Evolutionary conservation across 768 basidiomycete species (phyloP).

Genomic region (Candolleomyces aberdarensis): DNA sequence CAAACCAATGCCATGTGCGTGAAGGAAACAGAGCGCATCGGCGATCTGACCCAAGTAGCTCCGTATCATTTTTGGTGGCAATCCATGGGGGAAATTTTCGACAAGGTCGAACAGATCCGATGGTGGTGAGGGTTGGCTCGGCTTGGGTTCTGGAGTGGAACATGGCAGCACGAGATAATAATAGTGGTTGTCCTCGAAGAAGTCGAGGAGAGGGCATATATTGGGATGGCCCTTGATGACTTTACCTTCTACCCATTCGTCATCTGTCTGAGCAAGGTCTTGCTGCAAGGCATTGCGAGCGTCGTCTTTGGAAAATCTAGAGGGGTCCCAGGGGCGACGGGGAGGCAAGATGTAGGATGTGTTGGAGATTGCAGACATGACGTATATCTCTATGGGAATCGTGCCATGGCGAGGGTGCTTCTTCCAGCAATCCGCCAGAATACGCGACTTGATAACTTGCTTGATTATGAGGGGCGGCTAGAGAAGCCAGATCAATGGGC

Average conservation of each 20-base stretch:
- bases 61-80: conserved; percentile 70
- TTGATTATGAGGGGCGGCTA: conserved; percentile 94
- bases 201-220: conserved; percentile 91
- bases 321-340: conserved; percentile 82
- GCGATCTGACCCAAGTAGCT: conserved; percentile 92
- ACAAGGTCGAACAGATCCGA: conserved; percentile 96
- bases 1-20: conserved; percentile 87
- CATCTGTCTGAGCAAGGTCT: conserved; percentile 16
- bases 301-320: conserved; percentile 33
- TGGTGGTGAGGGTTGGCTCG: conserved; percentile 51
- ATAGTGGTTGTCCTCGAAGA: conserved; percentile 95
- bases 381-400: conserved; percentile 96
- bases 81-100: conserved; percentile 82
- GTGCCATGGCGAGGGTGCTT: conserved; percentile 92
- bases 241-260: conserved; percentile 67
- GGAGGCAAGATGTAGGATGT: conserved; percentile 77
- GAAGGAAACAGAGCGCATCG: conserved; percentile 86
- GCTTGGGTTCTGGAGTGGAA: conserved; percentile 55
- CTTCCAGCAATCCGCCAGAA: conserved; percentile 99
- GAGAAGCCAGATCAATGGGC: conserved; percentile 17
- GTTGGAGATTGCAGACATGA: conserved; percentile 87
- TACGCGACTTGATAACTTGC: conserved; percentile 97
- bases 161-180: conserved; percentile 93
- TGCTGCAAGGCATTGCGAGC: conserved; percentile 15
- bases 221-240: conserved; percentile 89